These are phyloP conservation scores for Antrodiella citrinella DNA, from an alignment of 768 basidiomycete species.

Conservation along the genomic window DNA sequence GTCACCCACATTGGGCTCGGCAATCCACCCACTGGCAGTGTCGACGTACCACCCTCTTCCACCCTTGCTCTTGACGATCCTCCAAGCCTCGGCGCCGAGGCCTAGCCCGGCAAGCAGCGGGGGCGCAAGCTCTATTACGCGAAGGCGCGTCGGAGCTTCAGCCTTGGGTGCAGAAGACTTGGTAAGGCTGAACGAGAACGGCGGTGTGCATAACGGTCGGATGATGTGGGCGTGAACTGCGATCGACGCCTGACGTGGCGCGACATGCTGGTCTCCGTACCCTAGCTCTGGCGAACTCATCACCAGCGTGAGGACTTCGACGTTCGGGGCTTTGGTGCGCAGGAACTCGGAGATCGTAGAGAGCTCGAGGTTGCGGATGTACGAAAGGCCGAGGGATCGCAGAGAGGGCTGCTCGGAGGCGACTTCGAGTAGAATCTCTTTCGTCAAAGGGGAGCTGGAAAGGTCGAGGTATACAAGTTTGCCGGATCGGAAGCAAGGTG, in stretches of 20 bases:
- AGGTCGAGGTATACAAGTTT: conserved; percentile 83
- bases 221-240: conserved; percentile 73
- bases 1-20: conserved; percentile 19
- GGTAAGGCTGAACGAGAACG: conserved; percentile 55
- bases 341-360: conserved; percentile 63
- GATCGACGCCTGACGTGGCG: conserved; percentile 62
- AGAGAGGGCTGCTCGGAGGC: conserved; percentile 64
- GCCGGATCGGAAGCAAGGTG: conserved; percentile 75
- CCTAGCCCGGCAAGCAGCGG: conserved; percentile 66
- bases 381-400: conserved; percentile 84
- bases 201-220: conserved; percentile 70
- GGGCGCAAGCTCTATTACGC: conserved; percentile 81
- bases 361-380: conserved; percentile 68
- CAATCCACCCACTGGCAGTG: conserved; percentile 76
- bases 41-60: conserved; percentile 95
- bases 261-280: conserved; percentile 32
- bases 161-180: conserved; percentile 21
- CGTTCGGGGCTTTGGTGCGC: conserved; percentile 53
- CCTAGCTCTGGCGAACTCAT: conserved; percentile 72
- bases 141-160: conserved; percentile 60
- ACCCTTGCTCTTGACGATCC: conserved; percentile 85
- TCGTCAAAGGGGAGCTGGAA: conserved; percentile 71
- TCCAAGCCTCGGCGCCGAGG: conserved; percentile 78
- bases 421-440: conserved; percentile 36
- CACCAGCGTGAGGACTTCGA: conserved; percentile 81